phyloP scores from a whole-genome alignment of 176 grass and related monocot genomes.

The Ananas comosus region DNA sequence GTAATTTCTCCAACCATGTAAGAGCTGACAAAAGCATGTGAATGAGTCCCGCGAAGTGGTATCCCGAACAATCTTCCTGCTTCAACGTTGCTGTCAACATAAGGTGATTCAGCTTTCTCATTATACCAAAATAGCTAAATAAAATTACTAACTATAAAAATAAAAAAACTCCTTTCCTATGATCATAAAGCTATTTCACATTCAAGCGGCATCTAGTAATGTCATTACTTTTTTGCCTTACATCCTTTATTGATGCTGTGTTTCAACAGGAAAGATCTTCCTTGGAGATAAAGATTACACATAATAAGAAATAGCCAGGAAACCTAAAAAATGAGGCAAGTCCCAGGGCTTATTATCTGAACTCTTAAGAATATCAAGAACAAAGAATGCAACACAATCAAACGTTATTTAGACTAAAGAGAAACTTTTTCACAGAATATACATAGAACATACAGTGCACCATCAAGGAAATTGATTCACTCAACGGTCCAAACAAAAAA shows the following conservation, averaged over 20 bases:
- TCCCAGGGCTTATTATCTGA: neutral
- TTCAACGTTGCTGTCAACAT: slow-evolving; percentile 71
- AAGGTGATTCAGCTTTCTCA: slow-evolving; percentile 19
- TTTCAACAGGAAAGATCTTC: neutral
- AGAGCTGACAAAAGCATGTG: slow-evolving; percentile 97
- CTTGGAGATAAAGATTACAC: neutral
- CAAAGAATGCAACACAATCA: neutral
- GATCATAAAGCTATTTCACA: neutral
- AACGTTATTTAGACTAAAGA: too few relatives aligned
- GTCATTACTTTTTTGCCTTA: neutral
- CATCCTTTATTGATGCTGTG: neutral
- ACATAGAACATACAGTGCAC: neutral
- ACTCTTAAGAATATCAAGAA: neutral
- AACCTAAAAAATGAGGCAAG: neutral
- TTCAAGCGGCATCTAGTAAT: neutral
- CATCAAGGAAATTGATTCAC: neutral
- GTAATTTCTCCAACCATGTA: slow-evolving; percentile 54
- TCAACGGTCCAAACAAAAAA: neutral
- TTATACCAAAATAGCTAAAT: neutral
- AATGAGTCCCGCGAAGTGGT: slow-evolving; percentile 94
- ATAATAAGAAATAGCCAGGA: neutral
- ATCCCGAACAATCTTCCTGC: slow-evolving; percentile 93
- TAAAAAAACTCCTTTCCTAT: neutral
- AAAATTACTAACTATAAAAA: neutral
- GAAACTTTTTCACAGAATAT: too few relatives aligned